Evolutionary conservation across 1,139 yeast species (phyloP).

Genomic region (Candida anutae): DNA sequence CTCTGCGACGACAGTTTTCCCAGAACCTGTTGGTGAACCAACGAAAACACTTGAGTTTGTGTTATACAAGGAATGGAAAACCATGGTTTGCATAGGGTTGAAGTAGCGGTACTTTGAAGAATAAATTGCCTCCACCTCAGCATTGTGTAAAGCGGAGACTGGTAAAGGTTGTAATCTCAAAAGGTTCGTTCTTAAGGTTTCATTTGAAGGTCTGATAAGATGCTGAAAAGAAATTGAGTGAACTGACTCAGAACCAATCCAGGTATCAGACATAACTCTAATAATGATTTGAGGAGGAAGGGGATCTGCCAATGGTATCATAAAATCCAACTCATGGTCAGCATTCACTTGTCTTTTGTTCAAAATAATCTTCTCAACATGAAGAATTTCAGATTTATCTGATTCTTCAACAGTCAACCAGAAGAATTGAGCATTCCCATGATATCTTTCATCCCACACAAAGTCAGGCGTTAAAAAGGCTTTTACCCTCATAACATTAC

Average conservation of each 20-base stretch:
- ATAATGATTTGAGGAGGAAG: slow-evolving; percentile 82
- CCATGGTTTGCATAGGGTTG: slow-evolving; percentile 99
- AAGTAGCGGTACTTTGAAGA: slow-evolving; percentile 65
- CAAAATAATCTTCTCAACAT: slow-evolving; percentile 73
- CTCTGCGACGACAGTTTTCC: slow-evolving; percentile 96
- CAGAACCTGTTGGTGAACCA: slow-evolving; percentile 98
- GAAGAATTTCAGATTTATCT: slow-evolving; percentile 64
- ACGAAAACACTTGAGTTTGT: slow-evolving; percentile 74
- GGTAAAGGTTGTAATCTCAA: slow-evolving; percentile 83
- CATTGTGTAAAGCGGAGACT: slow-evolving; percentile 66
- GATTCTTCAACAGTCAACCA: slow-evolving; percentile 93
- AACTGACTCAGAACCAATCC: slow-evolving; percentile 81
- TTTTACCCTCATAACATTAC: slow-evolving; percentile 78
- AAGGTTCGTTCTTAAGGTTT: slow-evolving; percentile 75
- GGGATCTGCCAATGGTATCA: slow-evolving; percentile 87
- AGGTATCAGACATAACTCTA: slow-evolving; percentile 70
- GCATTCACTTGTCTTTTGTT: slow-evolving; percentile 48
- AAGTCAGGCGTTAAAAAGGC: slow-evolving; percentile 67
- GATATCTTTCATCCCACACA: slow-evolving; percentile 73
- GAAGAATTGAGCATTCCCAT: slow-evolving; percentile 79
- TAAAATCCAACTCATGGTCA: slow-evolving; percentile 76
- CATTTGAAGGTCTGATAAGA: slow-evolving; percentile 79
- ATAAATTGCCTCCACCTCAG: slow-evolving; percentile 62
- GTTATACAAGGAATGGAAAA: slow-evolving; percentile 82
- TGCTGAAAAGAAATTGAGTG: slow-evolving; percentile 86